Conservation (phyloP, 805 yeast species). For the Starmera amethionina region DNA sequence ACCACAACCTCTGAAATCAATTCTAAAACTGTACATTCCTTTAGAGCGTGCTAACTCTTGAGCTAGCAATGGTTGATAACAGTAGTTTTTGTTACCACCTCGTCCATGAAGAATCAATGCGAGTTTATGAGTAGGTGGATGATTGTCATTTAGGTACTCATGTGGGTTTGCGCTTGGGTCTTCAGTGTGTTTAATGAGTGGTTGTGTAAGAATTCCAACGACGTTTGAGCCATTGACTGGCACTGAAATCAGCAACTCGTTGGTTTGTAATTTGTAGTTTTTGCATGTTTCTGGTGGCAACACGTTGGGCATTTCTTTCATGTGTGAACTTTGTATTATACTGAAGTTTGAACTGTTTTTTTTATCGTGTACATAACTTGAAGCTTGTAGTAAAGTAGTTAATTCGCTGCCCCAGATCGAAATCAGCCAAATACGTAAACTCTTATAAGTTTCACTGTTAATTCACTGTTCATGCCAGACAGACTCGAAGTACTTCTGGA, state of each 20-base stretch:
- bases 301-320: slow-evolving; percentile 2
- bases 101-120: slow-evolving; percentile 75
- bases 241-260: slow-evolving; percentile 18
- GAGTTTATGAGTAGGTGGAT: slow-evolving; percentile 34
- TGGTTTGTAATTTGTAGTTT: slow-evolving; percentile 11
- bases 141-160: slow-evolving; percentile 4
- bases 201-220: slow-evolving; percentile 27
- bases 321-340: too few relatives aligned
- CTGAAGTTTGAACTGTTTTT: too few relatives aligned
- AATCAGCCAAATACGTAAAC: too few relatives aligned
- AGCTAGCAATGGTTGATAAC: slow-evolving; percentile 60
- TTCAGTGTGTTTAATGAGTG: slow-evolving; percentile 12
- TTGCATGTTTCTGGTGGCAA: slow-evolving; percentile 13
- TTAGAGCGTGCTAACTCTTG: slow-evolving; percentile 42
- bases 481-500: too few relatives aligned
- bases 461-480: too few relatives aligned
- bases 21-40: slow-evolving; percentile 60
- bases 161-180: too few relatives aligned
- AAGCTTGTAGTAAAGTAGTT: too few relatives aligned
- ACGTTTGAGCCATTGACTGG: slow-evolving; percentile 19
- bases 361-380: too few relatives aligned
- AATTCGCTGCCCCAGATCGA: too few relatives aligned
- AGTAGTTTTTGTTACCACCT: slow-evolving; percentile 75
- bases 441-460: too few relatives aligned
- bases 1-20: slow-evolving; percentile 86